Percentiles rank a stretch among this genome's conserved stretches.
Evolutionary conservation across 495 filamentous ascomycete genomes (phyloP).

Genomic region (Aspergillus coremiiformis): DNA sequence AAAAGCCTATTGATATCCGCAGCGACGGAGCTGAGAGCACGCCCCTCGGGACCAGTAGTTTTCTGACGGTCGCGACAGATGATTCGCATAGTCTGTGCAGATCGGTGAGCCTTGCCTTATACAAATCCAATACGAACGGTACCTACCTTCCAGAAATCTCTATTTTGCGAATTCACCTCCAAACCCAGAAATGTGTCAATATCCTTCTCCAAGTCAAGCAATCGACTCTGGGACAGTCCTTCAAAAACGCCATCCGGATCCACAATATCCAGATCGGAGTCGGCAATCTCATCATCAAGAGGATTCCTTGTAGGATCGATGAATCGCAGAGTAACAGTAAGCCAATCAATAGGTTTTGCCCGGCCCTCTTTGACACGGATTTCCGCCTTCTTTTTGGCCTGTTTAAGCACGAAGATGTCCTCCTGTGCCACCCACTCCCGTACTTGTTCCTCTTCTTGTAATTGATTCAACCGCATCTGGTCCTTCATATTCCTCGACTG

Average conservation of each 20-base stretch:
- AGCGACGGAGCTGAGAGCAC: constrained; percentile 72
- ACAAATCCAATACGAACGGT: background rate
- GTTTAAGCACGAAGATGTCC: constrained; percentile 91
- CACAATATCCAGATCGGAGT: constrained; percentile 69
- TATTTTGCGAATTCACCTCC: constrained; percentile 69
- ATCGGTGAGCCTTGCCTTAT: constrained; percentile 15
- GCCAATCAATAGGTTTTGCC: constrained; percentile 90
- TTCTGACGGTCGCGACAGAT: constrained; percentile 75
- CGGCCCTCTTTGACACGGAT: constrained; percentile 92
- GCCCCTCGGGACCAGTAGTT: constrained; percentile 58
- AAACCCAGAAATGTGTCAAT: constrained; percentile 79
- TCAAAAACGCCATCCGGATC: constrained; percentile 80
- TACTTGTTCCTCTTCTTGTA: constrained; percentile 69
- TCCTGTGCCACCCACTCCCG: constrained; percentile 86
- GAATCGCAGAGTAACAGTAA: constrained; percentile 82
- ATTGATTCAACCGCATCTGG: constrained; percentile 50
- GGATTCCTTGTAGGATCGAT: constrained; percentile 72
- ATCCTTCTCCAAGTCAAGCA: constrained; percentile 74
- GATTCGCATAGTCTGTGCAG: constrained; percentile 61
- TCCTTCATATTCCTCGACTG: constrained; percentile 38
- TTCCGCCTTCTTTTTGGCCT: constrained; percentile 96
- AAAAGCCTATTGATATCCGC: constrained; percentile 83
- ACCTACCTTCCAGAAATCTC: constrained; percentile 76
- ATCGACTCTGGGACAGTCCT: constrained; percentile 58
- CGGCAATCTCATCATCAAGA: constrained; percentile 77